phyloP scores from a whole-genome alignment of 2,329 filamentous ascomycete species.

The Diplodia mutila region DNA sequence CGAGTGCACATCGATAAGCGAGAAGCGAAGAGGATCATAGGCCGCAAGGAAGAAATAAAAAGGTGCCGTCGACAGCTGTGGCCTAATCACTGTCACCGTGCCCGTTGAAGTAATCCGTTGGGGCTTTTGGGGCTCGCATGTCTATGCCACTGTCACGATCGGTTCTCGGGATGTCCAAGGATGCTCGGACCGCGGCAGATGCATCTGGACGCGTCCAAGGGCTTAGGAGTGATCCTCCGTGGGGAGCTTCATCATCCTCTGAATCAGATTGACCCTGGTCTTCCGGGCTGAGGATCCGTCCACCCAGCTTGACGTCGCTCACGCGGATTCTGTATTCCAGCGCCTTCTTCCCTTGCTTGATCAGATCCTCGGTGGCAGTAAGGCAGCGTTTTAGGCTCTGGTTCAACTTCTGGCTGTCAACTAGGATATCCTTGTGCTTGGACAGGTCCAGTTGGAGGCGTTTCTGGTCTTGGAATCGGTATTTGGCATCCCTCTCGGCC shows the following conservation, averaged over 20 bases:
- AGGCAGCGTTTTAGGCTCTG: slow-evolving; percentile 89
- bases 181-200: slow-evolving; percentile 27
- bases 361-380: slow-evolving; percentile 86
- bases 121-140: slow-evolving; percentile 31
- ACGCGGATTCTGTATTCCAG: slow-evolving; percentile 79
- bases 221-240: slow-evolving; percentile 39
- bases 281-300: slow-evolving; percentile 73
- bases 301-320: slow-evolving; percentile 80
- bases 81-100: slow-evolving; percentile 10
- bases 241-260: slow-evolving; percentile 33
- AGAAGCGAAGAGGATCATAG: slow-evolving; percentile 17
- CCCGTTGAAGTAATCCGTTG: slow-evolving; percentile 7
- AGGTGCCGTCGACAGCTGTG: not conserved
- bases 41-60: slow-evolving; percentile 11
- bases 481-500: slow-evolving; percentile 49
- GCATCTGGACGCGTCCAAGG: slow-evolving; percentile 41
- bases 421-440: slow-evolving; percentile 84
- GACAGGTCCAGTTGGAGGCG: slow-evolving; percentile 82
- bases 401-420: slow-evolving; percentile 94
- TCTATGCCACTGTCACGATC: slow-evolving; percentile 46
- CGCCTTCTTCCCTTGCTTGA: slow-evolving; percentile 85
- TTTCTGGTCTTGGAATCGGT: slow-evolving; percentile 77
- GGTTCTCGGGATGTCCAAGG: slow-evolving; percentile 30
- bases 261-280: slow-evolving; percentile 53
- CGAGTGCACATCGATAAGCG: slow-evolving; percentile 19